Evolutionary conservation across 495 filamentous ascomycete genomes (phyloP), one percentile per base, ranked within the genome.

Genomic region (Aspergillus avenaceus): DNA sequence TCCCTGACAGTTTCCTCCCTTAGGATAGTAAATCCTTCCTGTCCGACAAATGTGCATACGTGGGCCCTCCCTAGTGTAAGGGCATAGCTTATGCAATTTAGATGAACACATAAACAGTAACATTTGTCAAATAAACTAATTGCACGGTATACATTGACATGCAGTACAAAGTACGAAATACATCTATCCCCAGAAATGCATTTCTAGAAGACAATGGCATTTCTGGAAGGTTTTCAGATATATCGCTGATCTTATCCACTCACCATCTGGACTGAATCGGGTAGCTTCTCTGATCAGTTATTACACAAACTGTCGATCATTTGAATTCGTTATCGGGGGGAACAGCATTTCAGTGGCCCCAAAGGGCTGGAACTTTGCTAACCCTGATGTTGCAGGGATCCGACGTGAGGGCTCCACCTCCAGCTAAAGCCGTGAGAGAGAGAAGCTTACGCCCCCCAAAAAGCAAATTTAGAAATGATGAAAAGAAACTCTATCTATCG

Each of bases 301-400:
- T 26, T 12, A 45, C 42, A 28, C 27, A 41, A 40, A 25, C 26
- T 16, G 50, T 49, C 48, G 53, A 56, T 51, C 48, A 51, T 48
- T 38, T 46, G 42, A 28, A 22, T 21, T 41, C 42, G 34, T 31
- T 41, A 25, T 38, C 45, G 28, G 28, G 28, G 3, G 9, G 28
- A 45, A n/a, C n/a, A n/a, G n/a, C n/a, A 47, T 46, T 32, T 38
- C 43, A 47, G 44, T 45, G 36, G 41, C 25, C 32, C 54, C 54
- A 52, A 50, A 53, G 34, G 54, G 45, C 46, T 53, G 52, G 52
- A 55, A 47, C 34, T 16, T 23, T 32, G 50, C 50, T 53, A 22
- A n/a, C 22, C 42, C 27, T 21, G 11, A 8, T 45, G 42, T 45
- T 22, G 42, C 42, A 45, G 42, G 42, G 42, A 11, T 16, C 24